Evolutionary conservation across 2,329 filamentous ascomycete genomes (phyloP), one percentile per base, ranked within the genome.

Genomic region (Hansfordia pulvinata): DNA sequence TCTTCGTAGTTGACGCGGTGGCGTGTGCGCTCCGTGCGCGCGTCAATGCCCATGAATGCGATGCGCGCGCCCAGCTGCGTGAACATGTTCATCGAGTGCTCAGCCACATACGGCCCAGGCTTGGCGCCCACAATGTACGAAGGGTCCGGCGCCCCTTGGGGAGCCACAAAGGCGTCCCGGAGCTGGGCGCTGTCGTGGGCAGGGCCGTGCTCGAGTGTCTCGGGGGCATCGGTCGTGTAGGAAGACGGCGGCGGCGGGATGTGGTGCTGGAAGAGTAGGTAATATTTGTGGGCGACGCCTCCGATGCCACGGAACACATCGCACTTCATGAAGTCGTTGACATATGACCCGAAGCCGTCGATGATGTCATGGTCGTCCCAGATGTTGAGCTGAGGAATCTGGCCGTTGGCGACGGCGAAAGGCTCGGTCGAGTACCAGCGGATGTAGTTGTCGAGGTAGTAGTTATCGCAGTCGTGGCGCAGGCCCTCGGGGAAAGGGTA

Each of bases 331-430:
- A 96, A 96, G 19, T 85, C 74, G 43, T 94, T 75, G 15, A 85
- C 75, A 50, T 98, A 98, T 1, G 85, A 93, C 4, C 90, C 90
- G 46, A 83, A 98, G 0, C 90, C 90, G 50, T 86, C 79, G 38
- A 88, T 90, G 38, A 86, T 85, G 56, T 90, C 82, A 49, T 96
- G 90, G 41, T 98, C 90, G 50, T 98, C 90, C 86, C 88, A 98
- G 23, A 98, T 82, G 44, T 96, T 98, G 37, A 98, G 58, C 69
- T 93, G 92, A 2, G 90, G 76, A 34, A 98, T 96, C 49, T 94
- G 85, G 2, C 80, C 79, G 39, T 86, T 92, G 18, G 83, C 83
- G 42, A 78, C 63, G 2, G 82, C 77, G 51, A 94, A 98, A 1
- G 92, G 69, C 17, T 86, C 83, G 31, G 69, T 80, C 23, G 72